A percentile compares a stretch with the other conserved stretches of the same genome.
phyloP scores from a whole-genome alignment of 2,329 filamentous ascomycete genomes.

The Pseudogymnoascus sp. region DNA sequence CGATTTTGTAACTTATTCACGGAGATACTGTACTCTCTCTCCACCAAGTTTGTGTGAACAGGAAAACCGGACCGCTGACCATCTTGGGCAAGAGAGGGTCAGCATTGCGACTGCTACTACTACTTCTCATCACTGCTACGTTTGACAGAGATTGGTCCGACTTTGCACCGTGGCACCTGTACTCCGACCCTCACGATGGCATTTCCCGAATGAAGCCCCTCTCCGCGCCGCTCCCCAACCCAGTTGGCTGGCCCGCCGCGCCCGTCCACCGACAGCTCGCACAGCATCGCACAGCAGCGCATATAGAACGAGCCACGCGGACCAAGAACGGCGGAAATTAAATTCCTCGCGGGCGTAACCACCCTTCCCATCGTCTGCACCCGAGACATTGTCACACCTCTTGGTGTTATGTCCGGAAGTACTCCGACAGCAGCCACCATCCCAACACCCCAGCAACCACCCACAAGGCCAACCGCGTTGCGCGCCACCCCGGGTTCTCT shows the following conservation, averaged over 20 bases:
- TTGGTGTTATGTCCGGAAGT: background rate
- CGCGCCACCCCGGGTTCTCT: background rate
- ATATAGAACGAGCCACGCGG: background rate
- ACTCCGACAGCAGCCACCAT: background rate
- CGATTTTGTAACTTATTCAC: background rate
- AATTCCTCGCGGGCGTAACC: slow-evolving; percentile 1
- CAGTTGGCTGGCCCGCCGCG: background rate
- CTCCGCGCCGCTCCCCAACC: background rate
- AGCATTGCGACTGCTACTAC: background rate
- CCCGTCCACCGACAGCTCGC: background rate
- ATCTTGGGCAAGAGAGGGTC: background rate
- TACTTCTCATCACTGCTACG: background rate
- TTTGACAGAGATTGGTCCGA: background rate
- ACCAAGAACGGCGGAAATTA: background rate
- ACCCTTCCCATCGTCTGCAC: background rate
- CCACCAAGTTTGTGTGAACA: background rate
- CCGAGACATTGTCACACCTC: background rate
- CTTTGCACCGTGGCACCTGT: background rate
- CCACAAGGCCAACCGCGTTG: background rate
- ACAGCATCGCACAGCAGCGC: background rate
- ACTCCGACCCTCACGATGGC: background rate
- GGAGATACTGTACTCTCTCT: background rate
- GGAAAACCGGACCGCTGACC: background rate
- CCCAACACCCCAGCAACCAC: background rate
- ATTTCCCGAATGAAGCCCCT: background rate